Evolutionary conservation across 805 yeast species (phyloP), one percentile per base, ranked within the genome.

Genomic region (Saccharomyces kudriavzevii): DNA sequence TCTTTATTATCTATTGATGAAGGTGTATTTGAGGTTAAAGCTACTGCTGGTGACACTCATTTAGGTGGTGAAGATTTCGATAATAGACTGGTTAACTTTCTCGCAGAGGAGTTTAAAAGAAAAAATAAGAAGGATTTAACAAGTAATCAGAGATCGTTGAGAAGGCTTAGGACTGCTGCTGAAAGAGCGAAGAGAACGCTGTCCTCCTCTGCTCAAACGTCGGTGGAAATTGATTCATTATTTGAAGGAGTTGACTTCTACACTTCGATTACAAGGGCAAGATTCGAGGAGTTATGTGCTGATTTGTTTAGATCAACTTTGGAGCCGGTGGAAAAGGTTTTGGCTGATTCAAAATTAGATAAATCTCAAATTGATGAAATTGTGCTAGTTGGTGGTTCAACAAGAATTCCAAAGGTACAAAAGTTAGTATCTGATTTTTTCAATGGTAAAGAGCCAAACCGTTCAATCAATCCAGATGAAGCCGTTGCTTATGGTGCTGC

Each of bases 401-500:
- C 97, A 64, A 90, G 97, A 85, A 90, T 90, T 77, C 97, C 97
- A 78, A 90, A 88, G 79, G 85, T 91, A 63, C 97, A 90, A 80
- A 90, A 89, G 77, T 81, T 91, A 69, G 96, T 90, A 51, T 86
- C 96, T 62, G 97, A 91, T 76, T 90, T 85, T 85, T 90, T 91
- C 83, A 88, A 90, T 75, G 97, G 97, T 73, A 91, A 90, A 80
- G 96, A 90, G 78, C 96, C 96, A 76, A 89, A 89, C 81, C 87
- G 84, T 79, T 88, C 96, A 52, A 90, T 90, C 76, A 90, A 90
- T 83, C 97, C 97, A 65, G 97, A 90, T 81, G 97, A 90, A 79
- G 97, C 97, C 69, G 97, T 90, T 75, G 97, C 97, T 70, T 90
- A 90, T 78, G 97, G 97, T 85, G 97, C 97, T 65, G 97, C 97